phyloP scores from a whole-genome alignment of 441 rosid genomes.

The Kokia cookei region DNA sequence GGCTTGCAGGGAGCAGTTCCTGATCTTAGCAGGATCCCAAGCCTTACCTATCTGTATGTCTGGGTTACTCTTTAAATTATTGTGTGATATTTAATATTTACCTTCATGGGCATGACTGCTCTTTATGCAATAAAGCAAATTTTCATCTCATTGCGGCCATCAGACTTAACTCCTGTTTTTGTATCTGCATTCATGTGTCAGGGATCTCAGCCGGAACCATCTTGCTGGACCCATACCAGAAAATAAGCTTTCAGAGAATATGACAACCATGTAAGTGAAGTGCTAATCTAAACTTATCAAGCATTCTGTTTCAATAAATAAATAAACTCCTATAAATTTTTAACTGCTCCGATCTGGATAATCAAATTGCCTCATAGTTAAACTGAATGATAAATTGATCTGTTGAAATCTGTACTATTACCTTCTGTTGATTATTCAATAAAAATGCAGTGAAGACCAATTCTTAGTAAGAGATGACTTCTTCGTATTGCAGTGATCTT shows the following conservation, averaged over 20 bases:
- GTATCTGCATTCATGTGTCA: slow-evolving; percentile 26
- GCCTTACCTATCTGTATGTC: slow-evolving; percentile 66
- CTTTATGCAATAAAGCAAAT: not conserved
- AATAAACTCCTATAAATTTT: not conserved
- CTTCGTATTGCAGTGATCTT: slow-evolving; percentile 49
- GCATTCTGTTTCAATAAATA: not conserved
- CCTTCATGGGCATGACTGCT: not conserved
- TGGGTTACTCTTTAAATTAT: slow-evolving; percentile 11
- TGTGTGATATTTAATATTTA: slow-evolving; percentile 8
- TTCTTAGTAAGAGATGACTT: slow-evolving; percentile 8
- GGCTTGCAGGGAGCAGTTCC: slow-evolving; percentile 64
- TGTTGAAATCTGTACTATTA: slow-evolving; percentile 2
- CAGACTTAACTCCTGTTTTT: slow-evolving; percentile 2
- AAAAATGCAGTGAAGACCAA: slow-evolving; percentile 3
- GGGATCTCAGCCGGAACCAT: slow-evolving; percentile 80
- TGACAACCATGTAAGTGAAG: slow-evolving; percentile 74
- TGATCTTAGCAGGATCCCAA: slow-evolving; percentile 57
- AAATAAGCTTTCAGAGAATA: slow-evolving; percentile 45
- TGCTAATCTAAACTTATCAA: not conserved
- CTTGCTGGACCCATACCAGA: slow-evolving; percentile 66
- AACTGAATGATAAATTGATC: not conserved
- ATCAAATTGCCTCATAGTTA: not conserved
- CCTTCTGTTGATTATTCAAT: not conserved
- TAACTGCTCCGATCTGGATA: not conserved
- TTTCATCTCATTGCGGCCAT: not conserved